phyloP scores from a whole-genome alignment of 225 moss, liverwort and hornwort genomes.

The Takakia lepidozioides region DNA sequence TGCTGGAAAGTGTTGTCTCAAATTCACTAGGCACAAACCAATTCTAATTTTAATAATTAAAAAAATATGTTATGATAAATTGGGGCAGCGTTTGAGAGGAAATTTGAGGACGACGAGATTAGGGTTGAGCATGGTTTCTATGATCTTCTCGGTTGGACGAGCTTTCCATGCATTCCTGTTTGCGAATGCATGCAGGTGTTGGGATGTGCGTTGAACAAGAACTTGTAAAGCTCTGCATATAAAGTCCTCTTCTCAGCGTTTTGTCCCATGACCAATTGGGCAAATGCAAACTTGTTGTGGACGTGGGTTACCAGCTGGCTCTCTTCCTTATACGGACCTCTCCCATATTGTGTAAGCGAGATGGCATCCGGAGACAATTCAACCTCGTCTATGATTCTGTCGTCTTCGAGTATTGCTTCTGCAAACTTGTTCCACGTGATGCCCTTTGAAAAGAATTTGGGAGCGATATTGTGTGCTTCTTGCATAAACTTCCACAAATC shows the following conservation, averaged over 20 bases:
- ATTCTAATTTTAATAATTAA: no score
- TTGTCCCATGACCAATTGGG: constrained; percentile 22
- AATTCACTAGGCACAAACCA: no score
- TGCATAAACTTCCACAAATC: constrained; percentile 34
- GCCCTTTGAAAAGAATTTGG: constrained; percentile 10
- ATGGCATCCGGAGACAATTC: constrained; percentile 23
- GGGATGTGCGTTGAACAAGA: constrained; percentile 17
- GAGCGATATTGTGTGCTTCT: constrained; percentile 5
- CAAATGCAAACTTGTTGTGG: constrained; percentile 23
- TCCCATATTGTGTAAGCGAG: constrained; percentile 12
- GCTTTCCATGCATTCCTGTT: no score
- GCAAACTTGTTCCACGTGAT: constrained; percentile 36
- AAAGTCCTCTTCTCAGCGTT: constrained; percentile 8
- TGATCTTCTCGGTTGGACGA: no score
- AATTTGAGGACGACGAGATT: no score
- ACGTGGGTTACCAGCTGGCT: constrained; percentile 3
- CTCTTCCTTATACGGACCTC: constrained; percentile 3
- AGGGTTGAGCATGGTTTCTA: no score
- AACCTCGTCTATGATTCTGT: constrained; percentile 12
- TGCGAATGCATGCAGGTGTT: no score
- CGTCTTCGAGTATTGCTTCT: constrained; percentile 18
- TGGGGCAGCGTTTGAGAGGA: no score
- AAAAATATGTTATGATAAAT: no score
- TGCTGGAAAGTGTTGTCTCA: no score
- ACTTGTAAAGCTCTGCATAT: constrained; percentile 26